Conservation (phyloP, 805 yeast species). For the Metschnikowia continentalis region DNA sequence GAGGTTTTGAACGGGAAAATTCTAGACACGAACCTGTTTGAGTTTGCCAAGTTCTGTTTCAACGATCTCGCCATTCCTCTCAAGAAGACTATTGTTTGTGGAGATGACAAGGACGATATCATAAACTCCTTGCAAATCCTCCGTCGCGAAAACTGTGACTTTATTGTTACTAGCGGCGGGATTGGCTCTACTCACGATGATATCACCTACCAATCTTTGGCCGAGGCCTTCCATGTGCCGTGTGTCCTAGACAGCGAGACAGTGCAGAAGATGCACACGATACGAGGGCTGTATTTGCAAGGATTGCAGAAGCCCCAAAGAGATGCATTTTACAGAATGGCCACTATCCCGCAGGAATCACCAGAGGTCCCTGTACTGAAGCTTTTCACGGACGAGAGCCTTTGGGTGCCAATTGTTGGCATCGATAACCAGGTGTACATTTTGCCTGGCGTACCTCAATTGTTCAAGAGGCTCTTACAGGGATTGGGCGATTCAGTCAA, state of each 20-base stretch:
- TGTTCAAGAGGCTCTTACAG: slow-evolving; percentile 54
- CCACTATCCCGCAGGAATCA: slow-evolving; percentile 55
- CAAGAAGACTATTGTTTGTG: slow-evolving; percentile 64
- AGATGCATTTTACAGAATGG: slow-evolving; percentile 72
- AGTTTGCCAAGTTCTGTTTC: slow-evolving; percentile 70
- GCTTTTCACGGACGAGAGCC: slow-evolving; percentile 39
- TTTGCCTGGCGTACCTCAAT: slow-evolving; percentile 80
- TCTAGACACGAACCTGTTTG: slow-evolving; percentile 69
- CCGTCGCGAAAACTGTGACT: slow-evolving; percentile 48
- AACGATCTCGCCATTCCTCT: slow-evolving; percentile 58
- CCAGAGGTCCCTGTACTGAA: slow-evolving; percentile 35
- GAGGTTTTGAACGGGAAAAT: slow-evolving; percentile 87
- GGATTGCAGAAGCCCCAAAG: slow-evolving; percentile 40
- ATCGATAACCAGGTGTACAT: slow-evolving; percentile 62
- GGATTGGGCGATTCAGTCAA: slow-evolving; percentile 37
- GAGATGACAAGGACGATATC: slow-evolving; percentile 71
- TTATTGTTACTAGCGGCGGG: slow-evolving; percentile 66
- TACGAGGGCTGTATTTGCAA: slow-evolving; percentile 38
- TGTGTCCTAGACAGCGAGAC: slow-evolving; percentile 53
- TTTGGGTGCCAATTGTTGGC: slow-evolving; percentile 84
- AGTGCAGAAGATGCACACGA: slow-evolving; percentile 52
- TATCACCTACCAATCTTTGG: slow-evolving; percentile 74
- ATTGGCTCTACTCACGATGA: slow-evolving; percentile 93
- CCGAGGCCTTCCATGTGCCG: slow-evolving; percentile 54
- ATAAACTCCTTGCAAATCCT: slow-evolving; percentile 47